Evolutionary conservation across 2,329 filamentous ascomycete genomes (phyloP), one percentile per base, ranked within the genome.

Genomic region (Ophiostoma himal-ulmi): DNA sequence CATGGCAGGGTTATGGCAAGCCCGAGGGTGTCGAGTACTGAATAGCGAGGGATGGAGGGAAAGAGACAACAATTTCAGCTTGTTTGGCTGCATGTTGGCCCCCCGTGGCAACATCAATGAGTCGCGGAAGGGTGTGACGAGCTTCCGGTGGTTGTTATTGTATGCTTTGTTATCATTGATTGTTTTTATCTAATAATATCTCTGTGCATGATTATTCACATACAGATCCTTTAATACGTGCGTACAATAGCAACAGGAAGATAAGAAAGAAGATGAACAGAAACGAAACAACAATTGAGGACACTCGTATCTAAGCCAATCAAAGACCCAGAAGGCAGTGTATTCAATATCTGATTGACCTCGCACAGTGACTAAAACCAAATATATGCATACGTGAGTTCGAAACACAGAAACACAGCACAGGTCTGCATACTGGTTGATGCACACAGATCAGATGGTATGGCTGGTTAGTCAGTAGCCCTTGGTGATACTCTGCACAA

Each of bases 401-500:
- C 22, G 57, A 62, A 62, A 34, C 57, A 62, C 57, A 30, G 57
- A 62, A 62, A 14, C 54, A 60, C 57, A 30, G 57, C 26, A 62
- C 57, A 36, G 26, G 57, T 22, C 52, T 14, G 52, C 22, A 57
- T 14, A 57, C 26, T 22, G 22, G n/a, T 26, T 10, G n/a, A 17
- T 20, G 57, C 26, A 62, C 26, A 34, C 26, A 62, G 26, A 30
- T 62, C 57, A 62, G 14, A 62, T 17, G 57, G 26, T 62, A 7
- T 62, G 57, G 57, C 34, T 62, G 57, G 57, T 34, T 20, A 34
- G 57, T 34, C 60, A 65, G 34, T 14, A 39, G 60, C 66, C 60
- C 60, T 44, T 71, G 60, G 52, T 48, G 57, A 67, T 60, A 7
- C 36, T 41, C n/a, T 64, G 68, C 68, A 69, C 70, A 14, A 71